These are phyloP conservation scores for Arachnomyces sp. DNA, from an alignment of 2,329 filamentous ascomycete genomes.

Conservation along the genomic window DNA sequence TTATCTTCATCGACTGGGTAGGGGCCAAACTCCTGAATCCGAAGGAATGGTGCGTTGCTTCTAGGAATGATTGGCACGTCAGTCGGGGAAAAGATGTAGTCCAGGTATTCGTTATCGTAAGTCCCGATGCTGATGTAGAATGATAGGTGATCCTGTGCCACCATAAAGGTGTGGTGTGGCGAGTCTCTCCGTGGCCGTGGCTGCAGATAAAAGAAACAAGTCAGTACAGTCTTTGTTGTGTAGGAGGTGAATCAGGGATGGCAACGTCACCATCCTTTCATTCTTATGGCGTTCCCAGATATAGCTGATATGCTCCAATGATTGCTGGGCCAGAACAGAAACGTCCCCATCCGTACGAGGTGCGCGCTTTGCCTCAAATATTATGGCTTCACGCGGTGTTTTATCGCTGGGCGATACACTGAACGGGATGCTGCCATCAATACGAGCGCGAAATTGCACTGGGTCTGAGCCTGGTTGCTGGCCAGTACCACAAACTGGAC, in stretches of 20 bases:
- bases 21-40: constrained; percentile 7
- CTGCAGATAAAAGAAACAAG: too few species aligned
- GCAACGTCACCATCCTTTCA: too few species aligned
- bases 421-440: constrained; percentile 1
- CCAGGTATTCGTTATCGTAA: constrained; percentile 6
- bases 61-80: constrained; percentile 1
- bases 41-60: constrained; percentile 1
- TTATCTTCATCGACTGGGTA: too few species aligned
- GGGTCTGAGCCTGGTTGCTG: background rate
- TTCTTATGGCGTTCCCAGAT: too few species aligned
- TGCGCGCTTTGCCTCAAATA: background rate
- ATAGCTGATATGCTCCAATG: too few species aligned
- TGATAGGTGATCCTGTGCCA: constrained; percentile 5
- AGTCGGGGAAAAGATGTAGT: constrained; percentile 6
- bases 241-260: too few species aligned
- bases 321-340: too few species aligned
- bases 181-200: background rate
- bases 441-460: background rate
- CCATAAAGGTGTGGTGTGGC: constrained; percentile 1
- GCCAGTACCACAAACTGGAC: too few species aligned
- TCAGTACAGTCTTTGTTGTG: too few species aligned
- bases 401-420: background rate
- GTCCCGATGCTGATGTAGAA: constrained; percentile 8
- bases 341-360: background rate
- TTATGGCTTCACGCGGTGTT: background rate